phyloP scores from a whole-genome alignment of 371 early-diverging fungal genomes.

The Mucor piriformis region DNA sequence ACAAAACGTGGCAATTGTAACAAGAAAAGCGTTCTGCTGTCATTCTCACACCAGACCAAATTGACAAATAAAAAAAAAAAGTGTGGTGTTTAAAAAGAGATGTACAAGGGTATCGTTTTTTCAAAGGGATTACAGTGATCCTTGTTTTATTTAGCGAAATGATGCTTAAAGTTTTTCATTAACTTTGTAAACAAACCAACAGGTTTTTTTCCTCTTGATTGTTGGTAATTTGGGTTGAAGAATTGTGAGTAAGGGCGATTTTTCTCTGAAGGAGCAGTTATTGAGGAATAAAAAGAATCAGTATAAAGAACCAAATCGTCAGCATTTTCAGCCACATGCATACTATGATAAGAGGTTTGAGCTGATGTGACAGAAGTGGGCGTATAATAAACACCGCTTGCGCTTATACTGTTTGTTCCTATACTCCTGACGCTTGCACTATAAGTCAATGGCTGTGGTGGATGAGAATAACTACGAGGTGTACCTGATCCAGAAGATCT shows the following conservation, averaged over 20 bases:
- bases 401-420: background rate
- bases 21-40: too few relatives aligned
- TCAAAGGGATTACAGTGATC: too few relatives aligned
- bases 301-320: slow-evolving; percentile 4
- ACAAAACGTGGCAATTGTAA: too few relatives aligned
- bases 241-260: slow-evolving; percentile 4
- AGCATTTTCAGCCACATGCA: slow-evolving; percentile 1
- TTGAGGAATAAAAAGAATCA: background rate
- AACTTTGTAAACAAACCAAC: background rate
- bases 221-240: slow-evolving; percentile 1
- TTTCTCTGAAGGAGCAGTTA: background rate
- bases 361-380: background rate
- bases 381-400: background rate
- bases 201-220: background rate
- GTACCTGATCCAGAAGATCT: background rate
- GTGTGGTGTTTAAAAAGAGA: too few relatives aligned
- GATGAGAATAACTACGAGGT: too few relatives aligned
- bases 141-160: slow-evolving; percentile 10
- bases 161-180: slow-evolving; percentile 14
- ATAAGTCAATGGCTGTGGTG: background rate
- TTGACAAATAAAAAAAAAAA: too few relatives aligned
- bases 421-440: too few relatives aligned
- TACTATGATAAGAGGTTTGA: background rate
- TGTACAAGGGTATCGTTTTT: too few relatives aligned
- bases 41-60: too few relatives aligned